Evolutionary conservation across 192 early-diverging fungal species (phyloP), one percentile per base, ranked within the genome.

Genomic region (Coemansia sp.): DNA sequence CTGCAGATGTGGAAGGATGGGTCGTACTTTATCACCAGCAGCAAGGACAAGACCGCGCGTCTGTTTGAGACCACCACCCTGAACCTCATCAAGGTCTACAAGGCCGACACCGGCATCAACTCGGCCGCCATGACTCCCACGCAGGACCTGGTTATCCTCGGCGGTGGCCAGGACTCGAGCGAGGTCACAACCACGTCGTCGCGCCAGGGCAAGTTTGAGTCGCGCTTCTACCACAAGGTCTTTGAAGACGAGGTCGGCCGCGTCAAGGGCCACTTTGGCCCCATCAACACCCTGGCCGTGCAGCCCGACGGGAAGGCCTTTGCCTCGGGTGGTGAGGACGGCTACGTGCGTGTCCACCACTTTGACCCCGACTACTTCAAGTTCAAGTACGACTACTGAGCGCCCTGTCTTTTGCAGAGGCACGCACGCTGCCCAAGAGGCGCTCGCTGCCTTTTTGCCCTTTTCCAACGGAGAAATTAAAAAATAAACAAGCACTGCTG

Each of bases 141-240:
- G 43, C 85, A 89, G 70, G 85, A 91, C 39, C 83, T 89, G 62
- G 87, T 92, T 20, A 79, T 91, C 51, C 69, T 92, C 32, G 97
- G 97, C 49, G 97, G 97, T 82, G 97, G 97, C 60, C 97, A 99
- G 78, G 94, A 95, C 64, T 95, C 97, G 34, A 97, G 95, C 91
- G 76, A 83, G 58, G 97, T 99, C 43, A 97, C 97, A 23, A 90
- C 85, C 25, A 96, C 94, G 17, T 82, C 84, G 29, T 82, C 83
- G 47, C 82, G 88, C 64, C 85, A 88, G 68, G 95, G 94, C 64
- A 95, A 97, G 78, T 99, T 99, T 74, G 97, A 99, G 77, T 86
- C 83, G 58, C 78, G 91, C 40, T 97, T 99, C 85, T 99, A 87
- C 85, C 97, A 99, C 80, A 87, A 89, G 61, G 83, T 94, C 51